A percentile compares a stretch with the other conserved stretches of the same genome.
Conservation (phyloP, 225 moss, liverwort and hornwort genomes). For the Thuidium tamariscinum region DNA sequence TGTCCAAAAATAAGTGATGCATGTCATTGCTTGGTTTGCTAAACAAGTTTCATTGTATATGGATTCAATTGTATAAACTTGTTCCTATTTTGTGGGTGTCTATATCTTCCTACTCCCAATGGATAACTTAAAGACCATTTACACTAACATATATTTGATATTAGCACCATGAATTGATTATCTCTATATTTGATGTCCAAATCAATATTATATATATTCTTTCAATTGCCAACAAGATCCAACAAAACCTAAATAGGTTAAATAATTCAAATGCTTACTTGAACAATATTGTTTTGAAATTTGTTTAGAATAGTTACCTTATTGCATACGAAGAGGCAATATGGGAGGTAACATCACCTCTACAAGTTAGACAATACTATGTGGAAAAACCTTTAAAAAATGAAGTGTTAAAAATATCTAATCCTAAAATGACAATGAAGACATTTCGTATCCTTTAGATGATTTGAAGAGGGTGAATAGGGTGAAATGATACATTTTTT, state of each 20-base stretch:
- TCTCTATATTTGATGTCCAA: neutral
- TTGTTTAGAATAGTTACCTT: neutral
- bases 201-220: neutral
- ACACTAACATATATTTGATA: neutral
- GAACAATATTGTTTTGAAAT: neutral
- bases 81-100: neutral
- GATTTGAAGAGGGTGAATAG: accelerated
- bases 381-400: too few species aligned
- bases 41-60: too few species aligned
- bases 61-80: too few species aligned
- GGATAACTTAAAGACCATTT: neutral
- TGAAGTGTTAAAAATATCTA: neutral
- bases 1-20: neutral
- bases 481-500: accelerated
- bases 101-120: too few species aligned
- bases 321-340: neutral
- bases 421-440: too few species aligned
- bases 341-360: neutral
- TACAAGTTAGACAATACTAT: neutral
- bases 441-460: neutral
- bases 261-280: neutral
- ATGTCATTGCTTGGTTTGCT: neutral
- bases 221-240: neutral
- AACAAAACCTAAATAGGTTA: neutral
- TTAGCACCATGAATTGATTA: too few species aligned